Conservation (phyloP, 306 rosid genomes). For the Trifolium pratense region DNA sequence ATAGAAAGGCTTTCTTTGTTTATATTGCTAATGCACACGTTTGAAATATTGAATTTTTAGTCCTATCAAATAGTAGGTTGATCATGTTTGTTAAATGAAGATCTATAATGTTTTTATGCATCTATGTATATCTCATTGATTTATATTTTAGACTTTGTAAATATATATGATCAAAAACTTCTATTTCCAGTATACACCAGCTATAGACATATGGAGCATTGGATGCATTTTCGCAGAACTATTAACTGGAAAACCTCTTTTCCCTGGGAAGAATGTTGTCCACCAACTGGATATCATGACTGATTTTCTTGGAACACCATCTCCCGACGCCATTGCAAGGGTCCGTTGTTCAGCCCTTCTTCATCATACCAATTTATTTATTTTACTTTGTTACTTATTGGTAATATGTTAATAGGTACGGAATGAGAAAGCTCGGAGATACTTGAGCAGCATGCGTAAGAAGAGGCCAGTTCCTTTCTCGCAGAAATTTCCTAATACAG, state of each 20-base stretch:
- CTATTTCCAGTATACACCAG: slow-evolving; percentile 87
- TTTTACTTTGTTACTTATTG: slow-evolving; percentile 37
- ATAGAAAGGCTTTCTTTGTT: too few relatives aligned
- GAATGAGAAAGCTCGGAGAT: slow-evolving; percentile 97
- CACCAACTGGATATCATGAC: slow-evolving; percentile 98
- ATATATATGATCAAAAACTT: slow-evolving; percentile 30
- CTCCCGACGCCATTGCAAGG: slow-evolving; percentile 88
- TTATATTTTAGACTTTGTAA: slow-evolving; percentile 18
- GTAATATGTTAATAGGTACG: slow-evolving; percentile 62
- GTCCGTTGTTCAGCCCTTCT: slow-evolving; percentile 51
- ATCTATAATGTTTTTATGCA: slow-evolving; percentile 13
- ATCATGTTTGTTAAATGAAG: slow-evolving; percentile 33
- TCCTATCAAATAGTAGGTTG: slow-evolving; percentile 21
- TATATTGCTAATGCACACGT: neutral
- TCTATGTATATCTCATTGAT: slow-evolving; percentile 4
- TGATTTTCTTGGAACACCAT: slow-evolving; percentile 94
- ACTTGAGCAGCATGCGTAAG: slow-evolving; percentile 94
- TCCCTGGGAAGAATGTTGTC: slow-evolving; percentile 98
- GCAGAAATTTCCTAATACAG: slow-evolving; percentile 93
- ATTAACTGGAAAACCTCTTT: slow-evolving; percentile 95
- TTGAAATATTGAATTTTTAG: slow-evolving; percentile 9
- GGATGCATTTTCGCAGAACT: slow-evolving; percentile 99
- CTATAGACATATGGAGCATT: slow-evolving; percentile 99
- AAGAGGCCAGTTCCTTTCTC: slow-evolving; percentile 86
- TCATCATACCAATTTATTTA: slow-evolving; percentile 26